A percentile compares a stretch with the other conserved stretches of the same genome.
phyloP scores from a whole-genome alignment of 2,329 filamentous ascomycete species.

The Fusarium proliferatum region DNA sequence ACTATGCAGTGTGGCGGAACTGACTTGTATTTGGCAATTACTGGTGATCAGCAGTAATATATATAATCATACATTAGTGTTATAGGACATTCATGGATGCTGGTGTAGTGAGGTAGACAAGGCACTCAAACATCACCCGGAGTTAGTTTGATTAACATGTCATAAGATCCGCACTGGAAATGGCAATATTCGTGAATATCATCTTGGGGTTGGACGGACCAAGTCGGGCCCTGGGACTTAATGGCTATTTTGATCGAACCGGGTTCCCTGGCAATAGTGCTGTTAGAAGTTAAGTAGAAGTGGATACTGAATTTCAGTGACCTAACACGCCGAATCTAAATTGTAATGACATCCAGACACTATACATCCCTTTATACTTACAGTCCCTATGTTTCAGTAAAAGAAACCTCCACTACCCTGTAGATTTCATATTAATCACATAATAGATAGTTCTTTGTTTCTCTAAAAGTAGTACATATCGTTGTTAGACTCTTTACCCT shows the following conservation, averaged over 20 bases:
- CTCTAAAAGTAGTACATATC: background rate
- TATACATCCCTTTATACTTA: no score
- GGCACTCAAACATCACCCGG: background rate
- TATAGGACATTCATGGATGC: background rate
- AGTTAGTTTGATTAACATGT: no score
- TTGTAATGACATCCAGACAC: background rate
- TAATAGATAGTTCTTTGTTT: no score
- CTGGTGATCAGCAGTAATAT: background rate
- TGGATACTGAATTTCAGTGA: background rate
- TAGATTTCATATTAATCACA: no score
- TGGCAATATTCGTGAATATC: background rate
- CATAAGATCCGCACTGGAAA: background rate
- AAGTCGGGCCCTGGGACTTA: background rate
- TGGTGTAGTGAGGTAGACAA: background rate
- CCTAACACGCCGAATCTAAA: background rate
- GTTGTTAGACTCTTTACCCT: background rate
- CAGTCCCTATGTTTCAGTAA: no score
- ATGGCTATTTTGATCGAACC: background rate
- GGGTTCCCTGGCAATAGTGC: background rate
- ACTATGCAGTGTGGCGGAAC: background rate
- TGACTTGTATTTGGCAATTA: no score
- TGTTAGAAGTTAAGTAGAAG: background rate
- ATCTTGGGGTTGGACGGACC: background rate
- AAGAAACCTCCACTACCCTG: no score
- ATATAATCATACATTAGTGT: background rate